Evolutionary conservation across 495 filamentous ascomycete species (phyloP).

Genomic region (Xylaria venustula): DNA sequence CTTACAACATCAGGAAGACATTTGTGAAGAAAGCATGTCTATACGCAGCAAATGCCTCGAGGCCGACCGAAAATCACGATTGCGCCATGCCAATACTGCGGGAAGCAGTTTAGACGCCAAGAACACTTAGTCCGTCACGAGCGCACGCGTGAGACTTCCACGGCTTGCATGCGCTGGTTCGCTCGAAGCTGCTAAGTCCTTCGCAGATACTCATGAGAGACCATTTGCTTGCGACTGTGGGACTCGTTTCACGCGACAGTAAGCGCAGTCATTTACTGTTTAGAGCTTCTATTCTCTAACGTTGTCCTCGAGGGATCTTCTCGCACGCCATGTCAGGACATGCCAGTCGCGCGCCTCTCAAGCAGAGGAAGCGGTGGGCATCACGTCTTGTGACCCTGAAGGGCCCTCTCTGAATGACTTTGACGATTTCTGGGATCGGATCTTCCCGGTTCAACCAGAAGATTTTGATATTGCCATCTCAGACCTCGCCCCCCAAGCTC

Average conservation of each 20-base stretch:
- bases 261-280: slow-evolving; percentile 16
- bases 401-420: not conserved
- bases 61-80: slow-evolving; percentile 11
- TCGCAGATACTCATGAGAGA: slow-evolving; percentile 53
- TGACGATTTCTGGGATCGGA: slow-evolving; percentile 14
- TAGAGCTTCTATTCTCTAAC: slow-evolving; percentile 3
- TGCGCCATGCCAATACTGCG: slow-evolving; percentile 48
- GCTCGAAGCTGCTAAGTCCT: not conserved
- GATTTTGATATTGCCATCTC: slow-evolving; percentile 3
- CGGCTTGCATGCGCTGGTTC: not conserved
- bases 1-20: too few species aligned
- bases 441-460: slow-evolving; percentile 7
- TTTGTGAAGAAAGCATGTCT: not conserved
- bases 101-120: slow-evolving; percentile 49
- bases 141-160: slow-evolving; percentile 46
- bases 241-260: slow-evolving; percentile 52
- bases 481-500: slow-evolving; percentile 17
- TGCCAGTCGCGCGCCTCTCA: not conserved
- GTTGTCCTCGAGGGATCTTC: slow-evolving; percentile 15
- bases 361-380: not conserved
- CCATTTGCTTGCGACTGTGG: slow-evolving; percentile 56
- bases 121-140: slow-evolving; percentile 57
- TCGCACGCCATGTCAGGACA: slow-evolving; percentile 6
- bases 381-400: not conserved
- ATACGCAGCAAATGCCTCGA: slow-evolving; percentile 14